Evolutionary conservation across 2,329 filamentous ascomycete genomes (phyloP).

Genomic region (Cryphonectria radicalis): DNA sequence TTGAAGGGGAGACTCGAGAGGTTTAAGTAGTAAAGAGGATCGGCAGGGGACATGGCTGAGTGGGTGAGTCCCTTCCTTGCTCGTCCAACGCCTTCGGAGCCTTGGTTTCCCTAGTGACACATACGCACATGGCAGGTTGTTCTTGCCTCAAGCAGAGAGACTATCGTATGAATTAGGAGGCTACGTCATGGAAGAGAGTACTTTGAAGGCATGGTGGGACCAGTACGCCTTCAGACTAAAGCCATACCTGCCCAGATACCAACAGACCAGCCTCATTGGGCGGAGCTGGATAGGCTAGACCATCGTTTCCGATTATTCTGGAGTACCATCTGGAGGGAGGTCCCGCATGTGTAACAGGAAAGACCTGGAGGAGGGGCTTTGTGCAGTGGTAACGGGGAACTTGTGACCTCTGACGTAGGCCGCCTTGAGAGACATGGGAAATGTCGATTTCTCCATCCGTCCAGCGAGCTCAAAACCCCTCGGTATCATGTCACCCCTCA

Average conservation of each 20-base stretch:
- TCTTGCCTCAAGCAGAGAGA: slow-evolving; percentile 6
- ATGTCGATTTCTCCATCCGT: background rate
- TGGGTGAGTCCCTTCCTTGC: background rate
- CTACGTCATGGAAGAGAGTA: slow-evolving; percentile 14
- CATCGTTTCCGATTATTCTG: slow-evolving; percentile 7
- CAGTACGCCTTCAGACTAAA: slow-evolving; percentile 8
- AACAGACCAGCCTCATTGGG: background rate
- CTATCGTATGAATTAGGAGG: slow-evolving; percentile 9
- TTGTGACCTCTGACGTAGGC: slow-evolving; percentile 12
- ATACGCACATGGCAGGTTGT: background rate
- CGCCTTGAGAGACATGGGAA: background rate
- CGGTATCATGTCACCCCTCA: background rate
- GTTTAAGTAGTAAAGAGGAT: slow-evolving; percentile 12
- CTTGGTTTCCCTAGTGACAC: slow-evolving; percentile 7
- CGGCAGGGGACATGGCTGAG: background rate
- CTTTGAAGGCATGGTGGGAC: background rate
- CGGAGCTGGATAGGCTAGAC: slow-evolving; percentile 3
- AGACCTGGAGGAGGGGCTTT: background rate
- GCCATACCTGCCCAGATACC: background rate
- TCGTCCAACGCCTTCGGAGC: background rate
- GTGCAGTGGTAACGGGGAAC: background rate
- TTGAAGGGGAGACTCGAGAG: background rate
- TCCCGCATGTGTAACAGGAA: background rate
- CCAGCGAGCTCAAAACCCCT: background rate
- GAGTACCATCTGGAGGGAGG: background rate